Evolutionary conservation across 2,329 filamentous ascomycete genomes (phyloP).

Genomic region (Thyridium curvatum): DNA sequence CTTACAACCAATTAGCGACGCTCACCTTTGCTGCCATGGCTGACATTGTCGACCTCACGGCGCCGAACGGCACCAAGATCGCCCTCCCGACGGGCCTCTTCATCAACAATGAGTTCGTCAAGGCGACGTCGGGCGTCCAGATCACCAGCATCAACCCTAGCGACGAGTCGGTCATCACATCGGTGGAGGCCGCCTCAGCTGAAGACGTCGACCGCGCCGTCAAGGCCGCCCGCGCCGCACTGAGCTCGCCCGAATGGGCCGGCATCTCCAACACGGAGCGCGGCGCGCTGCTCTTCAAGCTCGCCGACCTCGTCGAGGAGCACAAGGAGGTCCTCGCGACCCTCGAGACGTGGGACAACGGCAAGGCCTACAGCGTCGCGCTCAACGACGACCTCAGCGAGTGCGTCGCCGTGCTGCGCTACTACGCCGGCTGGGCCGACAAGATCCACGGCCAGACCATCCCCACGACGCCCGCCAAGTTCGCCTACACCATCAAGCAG

Average conservation of each 20-base stretch:
- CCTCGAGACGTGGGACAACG: conserved; percentile 75
- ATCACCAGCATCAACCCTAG: conserved; percentile 4
- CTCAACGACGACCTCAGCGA: conserved; percentile 57
- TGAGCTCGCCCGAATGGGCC: conserved; percentile 6
- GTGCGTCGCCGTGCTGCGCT: conserved; percentile 47
- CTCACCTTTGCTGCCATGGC: not conserved
- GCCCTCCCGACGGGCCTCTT: conserved; percentile 7
- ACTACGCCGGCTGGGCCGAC: conserved; percentile 70
- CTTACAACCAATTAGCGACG: no score
- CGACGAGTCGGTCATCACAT: conserved; percentile 1
- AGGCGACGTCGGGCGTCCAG: conserved; percentile 2
- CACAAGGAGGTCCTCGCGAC: conserved; percentile 31
- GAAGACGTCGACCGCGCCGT: conserved; percentile 9
- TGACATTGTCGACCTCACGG: not conserved
- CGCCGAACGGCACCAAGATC: conserved; percentile 5
- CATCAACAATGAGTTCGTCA: conserved; percentile 9
- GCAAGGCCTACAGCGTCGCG: conserved; percentile 63
- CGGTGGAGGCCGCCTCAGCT: conserved; percentile 6
- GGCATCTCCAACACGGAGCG: conserved; percentile 16
- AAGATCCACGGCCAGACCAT: conserved; percentile 68
- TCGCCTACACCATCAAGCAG: conserved; percentile 64
- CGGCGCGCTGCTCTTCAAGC: conserved; percentile 30
- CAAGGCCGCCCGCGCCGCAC: conserved; percentile 10
- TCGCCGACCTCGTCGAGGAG: conserved; percentile 35
- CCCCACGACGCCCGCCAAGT: conserved; percentile 53